A percentile compares a stretch with the other conserved stretches of the same genome.
Conservation (phyloP, 495 filamentous ascomycete genomes). For the Pseudotulostoma volvatum region DNA sequence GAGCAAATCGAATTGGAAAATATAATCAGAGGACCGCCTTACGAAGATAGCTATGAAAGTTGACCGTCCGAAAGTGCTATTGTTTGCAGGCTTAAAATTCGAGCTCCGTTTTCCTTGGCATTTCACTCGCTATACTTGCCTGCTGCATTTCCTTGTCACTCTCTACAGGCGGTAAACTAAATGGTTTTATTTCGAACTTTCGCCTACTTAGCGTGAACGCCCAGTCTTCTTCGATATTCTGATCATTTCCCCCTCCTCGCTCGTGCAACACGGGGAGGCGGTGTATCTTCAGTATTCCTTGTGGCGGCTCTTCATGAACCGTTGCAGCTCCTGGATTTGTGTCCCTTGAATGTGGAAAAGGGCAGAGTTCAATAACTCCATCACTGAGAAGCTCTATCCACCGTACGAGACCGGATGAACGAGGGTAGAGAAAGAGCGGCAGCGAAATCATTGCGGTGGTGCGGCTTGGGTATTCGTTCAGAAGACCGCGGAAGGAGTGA, state of each 20-base stretch:
- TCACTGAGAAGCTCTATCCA: slow-evolving; percentile 82
- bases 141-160: slow-evolving; percentile 58
- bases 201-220: slow-evolving; percentile 76
- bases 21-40: slow-evolving; percentile 26
- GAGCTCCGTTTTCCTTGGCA: slow-evolving; percentile 48
- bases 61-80: not conserved
- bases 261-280: slow-evolving; percentile 72
- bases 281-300: slow-evolving; percentile 73
- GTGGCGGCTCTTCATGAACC: slow-evolving; percentile 53
- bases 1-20: slow-evolving; percentile 47
- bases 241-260: slow-evolving; percentile 62
- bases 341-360: slow-evolving; percentile 55
- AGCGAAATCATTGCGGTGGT: slow-evolving; percentile 64
- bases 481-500: slow-evolving; percentile 58
- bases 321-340: slow-evolving; percentile 28
- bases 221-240: slow-evolving; percentile 60
- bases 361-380: slow-evolving; percentile 75
- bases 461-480: slow-evolving; percentile 45
- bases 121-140: slow-evolving; percentile 25
- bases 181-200: slow-evolving; percentile 74
- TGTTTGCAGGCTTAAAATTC: slow-evolving; percentile 40
- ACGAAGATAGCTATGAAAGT: slow-evolving; percentile 15
- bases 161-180: slow-evolving; percentile 77
- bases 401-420: slow-evolving; percentile 58
- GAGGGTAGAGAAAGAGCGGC: slow-evolving; percentile 66